Evolutionary conservation across 2,329 filamentous ascomycete genomes (phyloP).

Genomic region (Fusarium hostae): DNA sequence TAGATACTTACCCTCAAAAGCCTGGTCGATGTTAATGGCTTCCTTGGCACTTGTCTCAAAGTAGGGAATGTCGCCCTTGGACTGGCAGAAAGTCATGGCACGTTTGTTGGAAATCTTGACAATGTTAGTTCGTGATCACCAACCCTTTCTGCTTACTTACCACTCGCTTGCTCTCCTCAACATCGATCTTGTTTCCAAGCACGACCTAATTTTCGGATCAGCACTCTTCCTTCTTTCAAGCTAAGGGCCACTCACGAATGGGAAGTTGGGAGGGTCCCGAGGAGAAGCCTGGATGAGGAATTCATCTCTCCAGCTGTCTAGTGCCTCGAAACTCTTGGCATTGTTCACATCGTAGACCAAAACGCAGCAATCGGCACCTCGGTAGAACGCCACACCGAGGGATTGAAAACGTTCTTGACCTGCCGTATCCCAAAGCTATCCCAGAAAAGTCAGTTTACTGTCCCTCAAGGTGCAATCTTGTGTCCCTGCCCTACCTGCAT

Average conservation of each 20-base stretch:
- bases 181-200: conserved; percentile 98
- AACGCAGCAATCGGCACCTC: conserved; percentile 97
- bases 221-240: not conserved
- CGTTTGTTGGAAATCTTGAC: conserved; percentile 91
- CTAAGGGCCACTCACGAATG: conserved; percentile 77
- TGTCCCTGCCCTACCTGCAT: conserved; percentile 78
- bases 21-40: conserved; percentile 94
- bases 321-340: conserved; percentile 97
- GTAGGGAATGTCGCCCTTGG: conserved; percentile 96
- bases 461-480: not conserved
- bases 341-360: conserved; percentile 99
- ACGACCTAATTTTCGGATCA: conserved; percentile 73
- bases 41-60: conserved; percentile 99
- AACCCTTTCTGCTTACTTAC: conserved; percentile 52
- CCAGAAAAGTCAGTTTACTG: conserved; percentile 3
- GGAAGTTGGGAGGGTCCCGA: conserved; percentile 95
- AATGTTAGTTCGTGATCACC: conserved; percentile 15
- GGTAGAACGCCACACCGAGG: conserved; percentile 95
- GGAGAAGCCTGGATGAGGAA: conserved; percentile 98
- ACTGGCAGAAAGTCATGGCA: conserved; percentile 97
- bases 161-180: conserved; percentile 96
- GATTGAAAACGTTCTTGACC: conserved; percentile 98
- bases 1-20: conserved; percentile 68
- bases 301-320: conserved; percentile 98
- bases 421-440: conserved; percentile 94